Evolutionary conservation across 192 early-diverging fungal species (phyloP), one percentile per base, ranked within the genome.

Genomic region (Coemansia erecta): DNA sequence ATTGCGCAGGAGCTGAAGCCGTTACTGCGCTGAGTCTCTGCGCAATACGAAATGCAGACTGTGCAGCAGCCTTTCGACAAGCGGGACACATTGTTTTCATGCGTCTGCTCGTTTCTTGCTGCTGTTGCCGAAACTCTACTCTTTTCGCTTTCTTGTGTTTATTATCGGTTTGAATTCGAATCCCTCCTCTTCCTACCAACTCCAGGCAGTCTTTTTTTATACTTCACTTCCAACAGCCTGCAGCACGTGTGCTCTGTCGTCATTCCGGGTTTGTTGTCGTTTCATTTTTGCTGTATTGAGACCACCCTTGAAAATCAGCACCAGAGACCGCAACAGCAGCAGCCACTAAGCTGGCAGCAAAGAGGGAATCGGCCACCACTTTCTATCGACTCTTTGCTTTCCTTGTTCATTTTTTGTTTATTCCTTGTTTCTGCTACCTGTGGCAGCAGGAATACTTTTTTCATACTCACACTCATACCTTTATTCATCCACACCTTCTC

Each of bases 21-120:
- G 35, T 21, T 45, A 45, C 43, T 45, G 43, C 43, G 43, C 43
- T 18, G 43, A 18, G 15, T n/a, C 43, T 45, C 43, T 45, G 43
- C 43, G 43, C 43, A 45, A 45, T 45, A 6, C 19, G 43, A n/a
- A 45, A 45, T 18, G 9, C 43, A 45, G 19, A 1, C n/a, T 7
- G 43, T 45, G 43, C 17, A 21, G n/a, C 43, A n/a, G 19, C 17
- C 19, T 45, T 37, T 37, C 35, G 3, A 37, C 35, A 7, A 37
- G 6, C 35, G 35, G 1, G 35, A 37, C 10, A 11, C 35, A 37
- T 37, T 37, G 35, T 37, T 37, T 37, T 37, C 10, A 37, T 37
- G 35, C 35, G 8, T 37, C 35, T 37, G 35, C 10, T 10, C 19
- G n/a, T 45, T 45, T 18, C 43, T 45, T 45, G 15, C 19, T 45